Conservation (phyloP, 257 asterid species). For the Phtheirospermum japonicum region DNA sequence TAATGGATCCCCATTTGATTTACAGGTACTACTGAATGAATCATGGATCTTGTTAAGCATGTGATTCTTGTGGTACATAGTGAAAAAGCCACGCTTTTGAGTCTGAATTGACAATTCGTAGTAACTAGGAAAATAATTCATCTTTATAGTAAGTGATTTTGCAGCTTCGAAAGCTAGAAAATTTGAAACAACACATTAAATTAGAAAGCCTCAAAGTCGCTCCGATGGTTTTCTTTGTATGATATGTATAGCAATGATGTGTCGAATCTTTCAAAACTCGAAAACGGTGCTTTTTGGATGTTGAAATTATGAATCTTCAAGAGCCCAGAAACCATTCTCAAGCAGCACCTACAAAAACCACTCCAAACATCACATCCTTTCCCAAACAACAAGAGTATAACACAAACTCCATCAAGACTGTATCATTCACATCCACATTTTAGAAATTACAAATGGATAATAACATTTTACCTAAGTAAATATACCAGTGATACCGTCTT, state of each 20-base stretch:
- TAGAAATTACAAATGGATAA: too few relatives aligned
- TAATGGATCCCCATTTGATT: too few relatives aligned
- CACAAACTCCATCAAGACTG: background rate
- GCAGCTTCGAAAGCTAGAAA: too few relatives aligned
- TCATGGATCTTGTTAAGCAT: constrained; percentile 33
- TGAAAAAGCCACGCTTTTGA: constrained; percentile 65
- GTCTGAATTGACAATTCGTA: constrained; percentile 56
- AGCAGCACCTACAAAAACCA: too few relatives aligned
- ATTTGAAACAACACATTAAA: too few relatives aligned
- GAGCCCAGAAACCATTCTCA: constrained; percentile 26
- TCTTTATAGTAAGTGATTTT: too few relatives aligned
- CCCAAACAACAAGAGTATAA: constrained; percentile 21
- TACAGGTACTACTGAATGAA: too few relatives aligned
- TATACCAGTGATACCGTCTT: background rate
- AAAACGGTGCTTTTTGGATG: background rate
- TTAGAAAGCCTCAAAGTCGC: constrained; percentile 19
- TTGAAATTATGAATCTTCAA: constrained; percentile 41
- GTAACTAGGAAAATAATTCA: too few relatives aligned
- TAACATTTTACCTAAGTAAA: too few relatives aligned
- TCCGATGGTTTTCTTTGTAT: constrained; percentile 64
- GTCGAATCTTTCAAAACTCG: too few relatives aligned
- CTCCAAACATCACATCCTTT: too few relatives aligned
- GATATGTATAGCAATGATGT: constrained; percentile 45
- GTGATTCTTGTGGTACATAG: constrained; percentile 87
- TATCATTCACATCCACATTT: background rate